A percentile compares a stretch with the other conserved stretches of the same genome.
phyloP scores from a whole-genome alignment of 257 asterid species.

The Solanum paucissectum region DNA sequence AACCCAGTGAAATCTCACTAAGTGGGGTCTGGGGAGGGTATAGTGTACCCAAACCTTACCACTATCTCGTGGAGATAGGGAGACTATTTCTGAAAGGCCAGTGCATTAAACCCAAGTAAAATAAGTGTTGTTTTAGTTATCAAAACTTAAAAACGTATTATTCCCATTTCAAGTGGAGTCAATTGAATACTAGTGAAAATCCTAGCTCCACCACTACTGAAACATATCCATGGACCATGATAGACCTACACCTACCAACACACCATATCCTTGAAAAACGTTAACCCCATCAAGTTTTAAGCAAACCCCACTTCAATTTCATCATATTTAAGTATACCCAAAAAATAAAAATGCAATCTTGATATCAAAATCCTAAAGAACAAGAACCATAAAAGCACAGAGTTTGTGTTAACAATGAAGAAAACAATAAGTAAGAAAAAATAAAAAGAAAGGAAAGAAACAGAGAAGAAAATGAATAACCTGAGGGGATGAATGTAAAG shows the following conservation, averaged over 20 bases:
- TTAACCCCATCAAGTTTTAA: not conserved
- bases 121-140: not conserved
- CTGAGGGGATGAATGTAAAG: no score
- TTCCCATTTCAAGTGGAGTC: not conserved
- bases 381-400: not conserved
- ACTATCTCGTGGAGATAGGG: no score
- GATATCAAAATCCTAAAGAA: not conserved
- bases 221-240: not conserved
- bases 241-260: slow-evolving; percentile 21
- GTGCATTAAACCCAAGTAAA: no score
- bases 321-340: not conserved
- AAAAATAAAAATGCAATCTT: not conserved
- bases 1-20: no score
- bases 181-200: not conserved
- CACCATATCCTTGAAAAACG: not conserved
- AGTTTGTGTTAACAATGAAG: not conserved
- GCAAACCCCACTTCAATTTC: not conserved
- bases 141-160: not conserved
- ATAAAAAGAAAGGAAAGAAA: not conserved
- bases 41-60: no score
- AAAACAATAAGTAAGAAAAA: not conserved
- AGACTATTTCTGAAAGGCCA: no score
- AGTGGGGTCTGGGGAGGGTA: no score
- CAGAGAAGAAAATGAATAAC: not conserved
- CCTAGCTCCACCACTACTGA: not conserved